These are phyloP conservation scores for Boeremia lycopersici DNA, from an alignment of 2,329 filamentous ascomycete species.

Conservation along the genomic window DNA sequence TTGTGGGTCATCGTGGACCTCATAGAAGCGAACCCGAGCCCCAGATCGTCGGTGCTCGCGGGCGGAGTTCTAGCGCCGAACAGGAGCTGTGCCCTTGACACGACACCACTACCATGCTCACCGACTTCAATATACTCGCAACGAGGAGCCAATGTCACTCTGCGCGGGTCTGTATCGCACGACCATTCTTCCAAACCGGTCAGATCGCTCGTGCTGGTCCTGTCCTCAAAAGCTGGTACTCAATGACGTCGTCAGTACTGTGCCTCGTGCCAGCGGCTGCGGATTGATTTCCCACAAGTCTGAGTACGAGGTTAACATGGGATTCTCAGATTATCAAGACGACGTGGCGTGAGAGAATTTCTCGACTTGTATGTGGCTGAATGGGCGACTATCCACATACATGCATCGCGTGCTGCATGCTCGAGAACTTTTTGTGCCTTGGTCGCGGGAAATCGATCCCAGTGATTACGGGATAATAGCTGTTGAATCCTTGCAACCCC, in stretches of 20 bases:
- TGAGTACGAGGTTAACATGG: neutral
- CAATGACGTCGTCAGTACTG: neutral
- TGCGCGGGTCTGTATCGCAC: neutral
- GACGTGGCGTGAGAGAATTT: neutral
- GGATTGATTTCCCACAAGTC: neutral
- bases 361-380: neutral
- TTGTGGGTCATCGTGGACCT: constrained; percentile 1
- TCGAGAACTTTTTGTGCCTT: neutral
- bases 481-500: constrained; percentile 3
- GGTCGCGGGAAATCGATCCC: neutral
- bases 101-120: neutral
- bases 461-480: constrained; percentile 6
- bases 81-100: neutral
- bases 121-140: neutral
- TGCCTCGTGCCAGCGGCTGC: neutral
- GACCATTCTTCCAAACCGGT: neutral
- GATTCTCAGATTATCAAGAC: neutral
- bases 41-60: constrained; percentile 4
- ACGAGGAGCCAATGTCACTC: neutral
- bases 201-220: neutral
- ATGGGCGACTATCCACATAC: neutral
- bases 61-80: constrained; percentile 3
- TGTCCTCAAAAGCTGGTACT: neutral
- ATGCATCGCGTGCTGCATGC: neutral
- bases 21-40: constrained; percentile 5